Percentiles rank a stretch among this genome's conserved stretches.
These are phyloP conservation scores for Daldinia caldariorum DNA, from an alignment of 495 filamentous ascomycete genomes.

Conservation along the genomic window DNA sequence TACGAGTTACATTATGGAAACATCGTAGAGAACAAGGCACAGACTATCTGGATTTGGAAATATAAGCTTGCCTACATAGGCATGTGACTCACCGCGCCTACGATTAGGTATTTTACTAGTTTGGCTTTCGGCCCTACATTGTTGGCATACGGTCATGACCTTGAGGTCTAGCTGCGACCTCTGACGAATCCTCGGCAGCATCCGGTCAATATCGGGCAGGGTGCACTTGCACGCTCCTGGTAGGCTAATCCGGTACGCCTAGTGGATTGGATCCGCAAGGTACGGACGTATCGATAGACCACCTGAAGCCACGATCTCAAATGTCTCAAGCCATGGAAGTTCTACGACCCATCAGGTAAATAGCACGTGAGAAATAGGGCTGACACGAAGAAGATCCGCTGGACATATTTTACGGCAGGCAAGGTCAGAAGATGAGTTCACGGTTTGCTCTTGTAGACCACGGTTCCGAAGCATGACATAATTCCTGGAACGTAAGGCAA, in stretches of 20 bases:
- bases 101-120: background rate
- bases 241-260: constrained; percentile 33
- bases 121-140: constrained; percentile 24
- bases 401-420: background rate
- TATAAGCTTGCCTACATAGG: constrained; percentile 7
- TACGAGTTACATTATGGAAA: background rate
- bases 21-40: too few relatives aligned
- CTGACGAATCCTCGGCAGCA: constrained; percentile 41
- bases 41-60: background rate
- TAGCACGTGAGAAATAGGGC: constrained; percentile 31
- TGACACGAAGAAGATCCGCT: constrained; percentile 6
- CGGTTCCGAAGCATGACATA: background rate
- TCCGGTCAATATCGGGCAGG: constrained; percentile 39
- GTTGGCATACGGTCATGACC: constrained; percentile 14
- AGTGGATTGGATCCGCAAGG: constrained; percentile 43
- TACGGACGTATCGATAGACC: constrained; percentile 48
- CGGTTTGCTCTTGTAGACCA: background rate
- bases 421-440: constrained; percentile 11
- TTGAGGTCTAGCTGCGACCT: constrained; percentile 25
- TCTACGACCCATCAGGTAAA: constrained; percentile 17
- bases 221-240: constrained; percentile 28
- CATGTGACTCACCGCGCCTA: constrained; percentile 20
- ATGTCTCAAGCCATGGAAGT: constrained; percentile 42
- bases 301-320: constrained; percentile 44
- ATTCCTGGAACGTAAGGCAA: background rate